Evolutionary conservation across 257 asterid species (phyloP), one percentile per base, ranked within the genome.

Genomic region (Jacaranda mimosifolia): DNA sequence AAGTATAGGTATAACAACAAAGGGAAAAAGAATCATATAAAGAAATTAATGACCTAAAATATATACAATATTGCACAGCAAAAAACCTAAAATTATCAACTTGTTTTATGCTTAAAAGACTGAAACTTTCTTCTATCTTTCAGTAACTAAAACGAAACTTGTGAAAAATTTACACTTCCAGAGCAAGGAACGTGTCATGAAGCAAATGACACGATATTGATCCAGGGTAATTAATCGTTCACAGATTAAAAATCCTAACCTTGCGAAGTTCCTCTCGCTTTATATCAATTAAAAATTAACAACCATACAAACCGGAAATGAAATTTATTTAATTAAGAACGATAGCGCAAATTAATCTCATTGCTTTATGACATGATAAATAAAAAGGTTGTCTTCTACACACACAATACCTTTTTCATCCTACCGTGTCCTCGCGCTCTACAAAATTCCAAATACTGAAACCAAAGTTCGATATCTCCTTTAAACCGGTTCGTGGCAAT

Each of bases 391-490:
- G 19, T 42, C 40, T 6, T 55, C 45, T 43, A 45, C 4, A 51
- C 7, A 15, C 1, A n/a, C 5, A 11, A 1, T 78, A 95, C 99
- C 97, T 93, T 89, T 73, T 91, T 95, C 96, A 95, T 90, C 78
- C 94, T 83, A 7, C 98, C 96, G 39, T 90, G 90, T 3, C 92
- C 86, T 45, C 92, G 81, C 51, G 85, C 88, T 84, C 82, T 82
- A 70, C 98, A 96, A 40, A 88, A 96, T 85, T 96, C 99, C 88
- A 93, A 85, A 77, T 93, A 95, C 89, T 93, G 94, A 83, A 95
- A 95, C 98, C 99, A 95, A 18, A 95, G 90, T 80, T 86, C 85
- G 21, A 93, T 73, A 75, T 95, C 99, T 13, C 99, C 98, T 85
- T 95, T 95, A 80, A 95, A 95, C 79, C 97, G 82, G 73, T 19